phyloP scores from a whole-genome alignment of 768 basidiomycete species.

The Agrocybe praecox region DNA sequence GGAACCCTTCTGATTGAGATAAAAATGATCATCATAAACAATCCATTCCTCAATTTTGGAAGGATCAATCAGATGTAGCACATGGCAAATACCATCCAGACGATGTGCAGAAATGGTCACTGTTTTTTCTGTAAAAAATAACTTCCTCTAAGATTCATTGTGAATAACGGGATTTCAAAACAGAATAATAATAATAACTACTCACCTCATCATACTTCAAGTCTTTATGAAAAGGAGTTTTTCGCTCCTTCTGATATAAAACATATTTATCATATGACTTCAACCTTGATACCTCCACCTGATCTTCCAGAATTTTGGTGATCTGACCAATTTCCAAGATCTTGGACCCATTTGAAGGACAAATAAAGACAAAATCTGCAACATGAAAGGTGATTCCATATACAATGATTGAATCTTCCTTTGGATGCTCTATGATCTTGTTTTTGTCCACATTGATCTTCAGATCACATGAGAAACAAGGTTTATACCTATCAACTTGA shows the following conservation, averaged over 20 bases:
- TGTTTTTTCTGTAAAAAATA: conserved; percentile 40
- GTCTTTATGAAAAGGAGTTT: neutral
- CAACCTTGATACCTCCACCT: conserved; percentile 42
- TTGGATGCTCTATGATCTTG: conserved; percentile 25
- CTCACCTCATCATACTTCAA: conserved; percentile 47
- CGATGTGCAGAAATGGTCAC: conserved; percentile 32
- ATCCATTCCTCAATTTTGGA: conserved; percentile 50
- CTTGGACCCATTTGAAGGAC: conserved; percentile 23
- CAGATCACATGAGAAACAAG: conserved; percentile 55
- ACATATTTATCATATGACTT: conserved; percentile 47
- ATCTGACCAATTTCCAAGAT: conserved; percentile 63
- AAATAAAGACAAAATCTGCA: conserved; percentile 65
- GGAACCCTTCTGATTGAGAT: conserved; percentile 38
- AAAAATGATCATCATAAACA: conserved; percentile 60
- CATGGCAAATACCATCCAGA: conserved; percentile 60
- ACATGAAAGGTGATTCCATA: conserved; percentile 53
- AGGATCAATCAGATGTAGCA: conserved; percentile 36
- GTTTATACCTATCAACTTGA: conserved; percentile 12
- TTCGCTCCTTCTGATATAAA: conserved; percentile 9
- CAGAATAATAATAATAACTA: conserved; percentile 21
- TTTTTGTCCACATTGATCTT: conserved; percentile 25
- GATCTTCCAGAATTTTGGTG: conserved; percentile 31
- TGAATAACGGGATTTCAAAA: neutral
- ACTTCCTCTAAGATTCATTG: conserved; percentile 30
- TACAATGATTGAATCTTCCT: conserved; percentile 37